Conservation (phyloP, 768 basidiomycete species). For the Russula olivacea region DNA sequence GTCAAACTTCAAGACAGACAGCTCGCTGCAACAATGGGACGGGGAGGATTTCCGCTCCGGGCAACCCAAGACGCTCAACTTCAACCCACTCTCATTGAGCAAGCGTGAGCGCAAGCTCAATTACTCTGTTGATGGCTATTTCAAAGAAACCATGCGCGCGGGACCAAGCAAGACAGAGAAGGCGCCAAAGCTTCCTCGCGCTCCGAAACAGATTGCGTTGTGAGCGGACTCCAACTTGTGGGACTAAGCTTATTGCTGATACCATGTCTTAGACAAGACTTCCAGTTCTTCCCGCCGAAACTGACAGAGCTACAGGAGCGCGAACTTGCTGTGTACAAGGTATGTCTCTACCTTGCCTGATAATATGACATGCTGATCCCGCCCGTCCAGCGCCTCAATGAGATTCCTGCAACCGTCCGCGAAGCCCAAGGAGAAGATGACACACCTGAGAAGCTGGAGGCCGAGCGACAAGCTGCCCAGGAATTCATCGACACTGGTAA, state of each 20-base stretch:
- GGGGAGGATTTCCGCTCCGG: slow-evolving; percentile 86
- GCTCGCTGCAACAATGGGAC: slow-evolving; percentile 89
- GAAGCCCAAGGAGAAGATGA: slow-evolving; percentile 68
- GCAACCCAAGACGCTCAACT: slow-evolving; percentile 61
- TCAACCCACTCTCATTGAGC: slow-evolving; percentile 78
- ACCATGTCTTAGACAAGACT: slow-evolving; percentile 63
- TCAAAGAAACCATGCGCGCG: slow-evolving; percentile 83
- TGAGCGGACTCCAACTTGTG: slow-evolving; percentile 33
- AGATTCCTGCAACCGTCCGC: slow-evolving; percentile 55
- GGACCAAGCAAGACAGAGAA: slow-evolving; percentile 78
- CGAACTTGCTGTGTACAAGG: slow-evolving; percentile 79
- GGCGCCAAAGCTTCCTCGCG: slow-evolving; percentile 72
- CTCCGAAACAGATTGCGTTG: slow-evolving; percentile 85
- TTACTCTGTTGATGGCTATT: slow-evolving; percentile 93
- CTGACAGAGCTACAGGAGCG: slow-evolving; percentile 79
- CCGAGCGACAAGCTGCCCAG: slow-evolving; percentile 72
- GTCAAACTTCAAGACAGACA: slow-evolving; percentile 95
- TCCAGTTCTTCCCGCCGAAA: slow-evolving; percentile 90
- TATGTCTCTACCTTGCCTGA: slow-evolving; percentile 28
- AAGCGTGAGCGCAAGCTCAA: slow-evolving; percentile 93
- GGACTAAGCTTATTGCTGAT: neutral
- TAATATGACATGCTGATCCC: neutral
- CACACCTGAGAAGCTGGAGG: slow-evolving; percentile 78
- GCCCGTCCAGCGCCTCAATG: slow-evolving; percentile 50
- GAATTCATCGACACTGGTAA: slow-evolving; percentile 81